A percentile compares a stretch with the other conserved stretches of the same genome.
Evolutionary conservation across 768 basidiomycete species (phyloP).

Genomic region (Kwoniella sp.): DNA sequence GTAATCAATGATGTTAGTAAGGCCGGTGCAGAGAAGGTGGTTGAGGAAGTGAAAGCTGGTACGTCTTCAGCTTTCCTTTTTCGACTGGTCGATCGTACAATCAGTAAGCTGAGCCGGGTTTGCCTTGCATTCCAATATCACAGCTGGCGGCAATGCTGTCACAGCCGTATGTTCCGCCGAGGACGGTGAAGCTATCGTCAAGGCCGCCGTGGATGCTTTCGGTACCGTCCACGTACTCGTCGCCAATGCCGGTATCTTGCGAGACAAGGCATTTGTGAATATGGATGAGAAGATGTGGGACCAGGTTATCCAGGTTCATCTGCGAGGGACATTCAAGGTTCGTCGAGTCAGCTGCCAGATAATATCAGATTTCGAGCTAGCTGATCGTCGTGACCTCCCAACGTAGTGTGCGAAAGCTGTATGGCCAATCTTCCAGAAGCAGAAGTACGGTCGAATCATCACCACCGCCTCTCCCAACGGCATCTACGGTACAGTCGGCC

Average conservation of each 20-base stretch:
- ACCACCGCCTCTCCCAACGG: constrained; percentile 92
- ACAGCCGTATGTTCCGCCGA: constrained; percentile 84
- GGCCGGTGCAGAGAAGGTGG: constrained; percentile 78
- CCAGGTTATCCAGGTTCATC: constrained; percentile 80
- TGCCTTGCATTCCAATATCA: too few relatives aligned
- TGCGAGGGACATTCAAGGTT: constrained; percentile 88
- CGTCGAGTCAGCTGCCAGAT: constrained; percentile 6
- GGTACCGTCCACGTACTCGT: constrained; percentile 83
- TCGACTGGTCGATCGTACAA: too few relatives aligned
- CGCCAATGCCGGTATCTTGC: constrained; percentile 89
- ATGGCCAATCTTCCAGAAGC: constrained; percentile 95
- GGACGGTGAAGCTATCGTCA: constrained; percentile 86
- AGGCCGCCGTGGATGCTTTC: constrained; percentile 80
- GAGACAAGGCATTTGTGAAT: constrained; percentile 87
- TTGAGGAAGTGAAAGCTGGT: constrained; percentile 83
- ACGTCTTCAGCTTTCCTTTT: constrained; percentile 20
- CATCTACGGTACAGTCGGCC: constrained; percentile 92
- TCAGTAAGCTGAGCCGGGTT: too few relatives aligned
- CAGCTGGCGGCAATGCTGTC: constrained; percentile 85
- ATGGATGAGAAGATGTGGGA: constrained; percentile 96
- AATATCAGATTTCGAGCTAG: neutral
- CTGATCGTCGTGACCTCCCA: neutral
- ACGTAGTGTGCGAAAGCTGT: constrained; percentile 82
- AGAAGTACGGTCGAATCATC: constrained; percentile 92
- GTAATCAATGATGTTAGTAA: constrained; percentile 93